A percentile compares a stretch with the other conserved stretches of the same genome.
phyloP scores from a whole-genome alignment of 176 grass and related monocot genomes.

The Leersia perrieri region DNA sequence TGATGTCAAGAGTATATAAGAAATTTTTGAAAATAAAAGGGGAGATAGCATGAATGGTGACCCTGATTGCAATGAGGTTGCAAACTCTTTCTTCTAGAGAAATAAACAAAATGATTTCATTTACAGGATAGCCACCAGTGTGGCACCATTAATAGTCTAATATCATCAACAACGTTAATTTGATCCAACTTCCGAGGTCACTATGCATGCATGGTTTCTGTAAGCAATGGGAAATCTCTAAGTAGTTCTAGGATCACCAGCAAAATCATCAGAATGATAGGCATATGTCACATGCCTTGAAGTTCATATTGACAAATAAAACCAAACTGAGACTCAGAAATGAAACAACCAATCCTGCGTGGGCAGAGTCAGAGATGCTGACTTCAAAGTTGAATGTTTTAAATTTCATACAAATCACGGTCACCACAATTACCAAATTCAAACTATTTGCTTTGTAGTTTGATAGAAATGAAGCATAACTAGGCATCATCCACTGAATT shows the following conservation, averaged over 20 bases:
- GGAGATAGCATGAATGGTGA: background rate
- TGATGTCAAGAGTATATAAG: background rate
- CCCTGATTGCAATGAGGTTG: background rate
- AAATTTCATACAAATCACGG: conserved; percentile 1
- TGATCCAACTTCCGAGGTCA: background rate
- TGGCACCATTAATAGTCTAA: background rate
- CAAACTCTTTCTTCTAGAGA: background rate
- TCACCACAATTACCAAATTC: background rate
- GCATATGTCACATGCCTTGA: background rate
- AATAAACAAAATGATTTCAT: conserved; percentile 18
- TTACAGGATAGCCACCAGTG: background rate
- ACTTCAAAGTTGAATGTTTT: background rate
- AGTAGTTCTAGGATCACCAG: background rate
- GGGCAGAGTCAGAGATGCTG: background rate
- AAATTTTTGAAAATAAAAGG: background rate
- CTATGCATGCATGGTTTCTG: background rate
- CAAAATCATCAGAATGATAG: background rate
- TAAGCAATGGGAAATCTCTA: background rate
- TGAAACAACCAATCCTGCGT: background rate
- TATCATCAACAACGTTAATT: background rate
- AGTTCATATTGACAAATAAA: background rate
- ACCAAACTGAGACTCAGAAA: background rate
- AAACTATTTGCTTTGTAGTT: background rate
- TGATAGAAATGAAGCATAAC: background rate
- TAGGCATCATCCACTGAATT: background rate